Base-by-base conservation (phyloP, 164 flowering plant genomes). In the Warburgia ugandensis region DNA sequence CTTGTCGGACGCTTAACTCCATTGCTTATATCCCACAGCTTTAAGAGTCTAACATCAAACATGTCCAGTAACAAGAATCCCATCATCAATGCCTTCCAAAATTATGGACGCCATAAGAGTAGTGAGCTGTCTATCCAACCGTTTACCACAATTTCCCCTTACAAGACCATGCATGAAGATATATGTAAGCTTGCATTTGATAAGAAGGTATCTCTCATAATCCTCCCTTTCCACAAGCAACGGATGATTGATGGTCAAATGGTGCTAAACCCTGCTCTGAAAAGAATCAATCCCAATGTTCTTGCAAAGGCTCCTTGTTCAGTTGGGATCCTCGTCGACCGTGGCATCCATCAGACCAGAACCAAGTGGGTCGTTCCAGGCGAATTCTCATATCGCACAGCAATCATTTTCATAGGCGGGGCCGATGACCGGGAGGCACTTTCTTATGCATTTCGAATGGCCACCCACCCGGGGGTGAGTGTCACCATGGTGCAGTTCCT, bases 241-340 rank as follows among this genome's bases (percentile, higher is more conserved):
- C 12, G 42, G 17, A 29, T 35, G 0, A 12, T 42, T 0, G 57
- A 45, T 11, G 78, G 70, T 0, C 0, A 37, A 0, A 20, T 22
- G 17, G 27, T 39, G 45, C 8, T 30, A 1, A 48, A 66, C 7
- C 23, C 8, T 14, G 22, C 28, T 1, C 1, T 31, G 8, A 49
- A 72, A 29, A 16, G 13, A 0, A 51, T 75, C 0, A 77, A 79
- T 55, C 26, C 14, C 6, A 62, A 64, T 2, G 54, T 82, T 2
- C 52, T 77, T 0, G 59, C 51, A 0, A 65, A 62, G 23, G 78
- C 83, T 25, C 83, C 82, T 19, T 77, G 83, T 61, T 73, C 86
- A 1, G 80, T 80, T 2, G 86, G 77, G 1, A 46, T 80, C 26
- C 61, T 77, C 6, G 46, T 69, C 9, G 77, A 77, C 28, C 62